Evolutionary conservation across 176 grass and related monocot species (phyloP).

Genomic region (Oryza officinalis): DNA sequence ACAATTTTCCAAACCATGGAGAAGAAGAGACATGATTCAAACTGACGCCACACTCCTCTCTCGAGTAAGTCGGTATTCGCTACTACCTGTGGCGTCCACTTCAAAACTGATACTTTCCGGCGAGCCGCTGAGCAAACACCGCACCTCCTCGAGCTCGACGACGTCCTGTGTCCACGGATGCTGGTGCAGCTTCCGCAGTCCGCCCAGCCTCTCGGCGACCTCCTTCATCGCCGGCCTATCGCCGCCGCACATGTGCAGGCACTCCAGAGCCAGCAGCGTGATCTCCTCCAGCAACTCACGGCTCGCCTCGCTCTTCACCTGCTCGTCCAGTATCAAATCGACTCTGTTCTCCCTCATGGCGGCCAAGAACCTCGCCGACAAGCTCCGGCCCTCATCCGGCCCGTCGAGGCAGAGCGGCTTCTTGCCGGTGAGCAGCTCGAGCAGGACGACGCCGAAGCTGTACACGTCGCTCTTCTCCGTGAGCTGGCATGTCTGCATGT

Average conservation of each 20-base stretch:
- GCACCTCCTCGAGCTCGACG: background rate
- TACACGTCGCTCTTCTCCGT: slow-evolving; percentile 93
- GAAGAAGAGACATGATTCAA: too few species aligned
- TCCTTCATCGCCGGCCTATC: background rate
- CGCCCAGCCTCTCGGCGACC: background rate
- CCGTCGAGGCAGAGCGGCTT: background rate
- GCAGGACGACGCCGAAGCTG: slow-evolving; percentile 84
- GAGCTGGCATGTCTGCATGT: slow-evolving; percentile 6
- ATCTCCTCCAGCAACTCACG: too few species aligned
- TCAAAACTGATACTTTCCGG: background rate
- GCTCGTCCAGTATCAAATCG: background rate
- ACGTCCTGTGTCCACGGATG: background rate
- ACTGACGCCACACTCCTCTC: too few species aligned
- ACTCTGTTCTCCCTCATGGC: background rate
- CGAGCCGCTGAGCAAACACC: background rate
- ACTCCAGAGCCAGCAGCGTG: too few species aligned
- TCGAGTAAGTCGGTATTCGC: background rate
- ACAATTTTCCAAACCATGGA: too few species aligned
- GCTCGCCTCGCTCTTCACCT: background rate
- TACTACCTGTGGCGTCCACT: background rate
- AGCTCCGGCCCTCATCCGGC: background rate
- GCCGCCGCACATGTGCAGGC: too few species aligned
- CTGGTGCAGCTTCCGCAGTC: background rate
- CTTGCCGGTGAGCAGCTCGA: slow-evolving; percentile 73
- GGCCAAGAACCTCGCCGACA: background rate